Conservation (phyloP, 192 early-diverging fungal genomes). For the Lobosporangium transversale region DNA sequence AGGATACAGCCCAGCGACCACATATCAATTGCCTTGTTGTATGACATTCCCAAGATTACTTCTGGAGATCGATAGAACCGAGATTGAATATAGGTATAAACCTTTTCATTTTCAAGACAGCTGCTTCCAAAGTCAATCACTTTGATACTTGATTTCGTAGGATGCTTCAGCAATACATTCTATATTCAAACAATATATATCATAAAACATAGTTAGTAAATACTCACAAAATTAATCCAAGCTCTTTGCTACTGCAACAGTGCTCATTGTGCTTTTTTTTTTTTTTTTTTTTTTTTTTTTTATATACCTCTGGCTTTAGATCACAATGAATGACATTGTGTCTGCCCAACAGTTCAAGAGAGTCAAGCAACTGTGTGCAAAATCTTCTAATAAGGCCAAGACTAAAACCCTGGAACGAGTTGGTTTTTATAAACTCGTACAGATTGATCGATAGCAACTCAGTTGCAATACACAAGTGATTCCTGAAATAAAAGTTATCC, state of each 20-base stretch:
- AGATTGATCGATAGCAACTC: constrained; percentile 94
- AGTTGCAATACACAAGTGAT: constrained; percentile 93
- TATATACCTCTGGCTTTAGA: constrained; percentile 95
- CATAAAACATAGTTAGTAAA: too few species aligned
- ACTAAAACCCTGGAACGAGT: constrained; percentile 90
- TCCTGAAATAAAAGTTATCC: constrained; percentile 92
- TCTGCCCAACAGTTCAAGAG: constrained; percentile 74
- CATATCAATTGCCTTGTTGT: constrained; percentile 95
- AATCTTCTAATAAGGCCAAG: constrained; percentile 78
- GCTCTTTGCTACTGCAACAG: too few species aligned
- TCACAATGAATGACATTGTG: constrained; percentile 94
- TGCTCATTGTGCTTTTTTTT: too few species aligned
- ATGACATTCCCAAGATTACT: constrained; percentile 94
- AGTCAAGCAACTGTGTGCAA: constrained; percentile 84
- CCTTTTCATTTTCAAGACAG: constrained; percentile 91
- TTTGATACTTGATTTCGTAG: constrained; percentile 83
- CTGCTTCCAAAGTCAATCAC: constrained; percentile 98
- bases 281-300: constrained; percentile 75
- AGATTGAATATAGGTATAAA: constrained; percentile 98
- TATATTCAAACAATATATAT: constrained; percentile 19
- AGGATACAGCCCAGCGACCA: constrained; percentile 98
- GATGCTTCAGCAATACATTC: constrained; percentile 87
- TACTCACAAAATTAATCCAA: too few species aligned
- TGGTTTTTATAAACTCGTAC: constrained; percentile 96
- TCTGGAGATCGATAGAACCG: constrained; percentile 98